Evolutionary conservation across 768 basidiomycete species (phyloP).

Genomic region (Imleria badia): DNA sequence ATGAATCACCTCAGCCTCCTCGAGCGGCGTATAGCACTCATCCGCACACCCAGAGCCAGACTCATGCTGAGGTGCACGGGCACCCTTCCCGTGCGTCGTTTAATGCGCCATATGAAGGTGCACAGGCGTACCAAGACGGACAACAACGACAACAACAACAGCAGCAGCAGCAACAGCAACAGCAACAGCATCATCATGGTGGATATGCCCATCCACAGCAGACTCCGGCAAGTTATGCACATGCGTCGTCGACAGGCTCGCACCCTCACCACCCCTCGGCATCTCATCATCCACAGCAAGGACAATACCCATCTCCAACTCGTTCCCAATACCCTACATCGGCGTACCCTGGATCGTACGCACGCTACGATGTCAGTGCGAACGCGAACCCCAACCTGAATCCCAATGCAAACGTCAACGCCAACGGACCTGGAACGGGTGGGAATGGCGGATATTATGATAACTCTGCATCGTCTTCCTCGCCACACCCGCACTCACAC

Average conservation of each 20-base stretch:
- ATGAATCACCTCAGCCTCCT: constrained; percentile 25
- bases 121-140: constrained; percentile 28
- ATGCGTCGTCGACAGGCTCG: constrained; percentile 20
- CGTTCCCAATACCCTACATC: constrained; percentile 27
- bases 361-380: constrained; percentile 30
- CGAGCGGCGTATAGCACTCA: constrained; percentile 21
- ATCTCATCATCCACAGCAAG: constrained; percentile 23
- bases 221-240: constrained; percentile 16
- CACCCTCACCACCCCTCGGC: constrained; percentile 23
- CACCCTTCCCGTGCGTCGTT: constrained; percentile 21
- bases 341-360: constrained; percentile 28
- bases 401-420: not conserved
- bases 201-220: constrained; percentile 23
- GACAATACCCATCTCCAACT: constrained; percentile 25
- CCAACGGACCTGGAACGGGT: constrained; percentile 8
- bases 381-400: constrained; percentile 17
- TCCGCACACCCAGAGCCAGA: constrained; percentile 15
- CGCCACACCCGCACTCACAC: constrained; percentile 21
- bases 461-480: constrained; percentile 18
- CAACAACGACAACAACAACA: constrained; percentile 21
- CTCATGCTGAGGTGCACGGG: constrained; percentile 20
- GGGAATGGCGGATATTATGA: constrained; percentile 28
- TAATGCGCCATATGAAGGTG: constrained; percentile 24
- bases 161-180: too few relatives aligned
- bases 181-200: constrained; percentile 21